These are phyloP conservation scores for Apiospora malaysiana DNA, from an alignment of 2,329 filamentous ascomycete species.

Conservation along the genomic window DNA sequence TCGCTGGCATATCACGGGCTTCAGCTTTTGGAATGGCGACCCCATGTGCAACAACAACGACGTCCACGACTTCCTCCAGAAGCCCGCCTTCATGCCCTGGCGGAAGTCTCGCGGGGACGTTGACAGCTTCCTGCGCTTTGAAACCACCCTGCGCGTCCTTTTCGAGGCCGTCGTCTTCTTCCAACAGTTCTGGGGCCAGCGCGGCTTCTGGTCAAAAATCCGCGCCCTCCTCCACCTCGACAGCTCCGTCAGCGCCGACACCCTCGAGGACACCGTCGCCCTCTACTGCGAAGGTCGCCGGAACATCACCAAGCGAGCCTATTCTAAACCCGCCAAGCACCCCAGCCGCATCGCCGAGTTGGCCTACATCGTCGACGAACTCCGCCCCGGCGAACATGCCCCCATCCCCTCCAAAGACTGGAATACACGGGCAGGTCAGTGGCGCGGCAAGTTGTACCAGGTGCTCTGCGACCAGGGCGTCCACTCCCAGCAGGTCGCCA, in stretches of 20 bases:
- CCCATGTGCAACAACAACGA: background rate
- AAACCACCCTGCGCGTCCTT: constrained; percentile 23
- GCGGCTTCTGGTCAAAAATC: constrained; percentile 23
- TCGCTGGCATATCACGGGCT: constrained; percentile 14
- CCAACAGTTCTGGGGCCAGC: constrained; percentile 12
- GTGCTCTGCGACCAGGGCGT: background rate
- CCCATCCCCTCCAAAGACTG: background rate
- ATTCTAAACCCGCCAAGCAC: background rate
- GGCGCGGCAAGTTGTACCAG: background rate
- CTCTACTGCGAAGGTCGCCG: constrained; percentile 18
- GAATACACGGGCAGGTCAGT: background rate
- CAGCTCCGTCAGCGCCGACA: background rate
- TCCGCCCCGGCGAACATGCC: background rate
- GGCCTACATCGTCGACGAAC: background rate
- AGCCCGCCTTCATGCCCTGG: constrained; percentile 22
- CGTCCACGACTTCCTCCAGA: background rate
- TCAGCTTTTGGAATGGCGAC: background rate
- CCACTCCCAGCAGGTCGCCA: background rate
- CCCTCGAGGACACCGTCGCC: constrained; percentile 19
- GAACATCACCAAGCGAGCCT: background rate
- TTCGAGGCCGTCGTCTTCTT: constrained; percentile 25
- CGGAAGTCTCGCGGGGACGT: background rate
- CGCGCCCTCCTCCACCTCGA: constrained; percentile 7
- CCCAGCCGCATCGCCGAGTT: constrained; percentile 3
- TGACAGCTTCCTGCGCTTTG: constrained; percentile 20